Evolutionary conservation across 31 red algal genomes (phyloP).

Genomic region (Asparagopsis taxiformis): DNA sequence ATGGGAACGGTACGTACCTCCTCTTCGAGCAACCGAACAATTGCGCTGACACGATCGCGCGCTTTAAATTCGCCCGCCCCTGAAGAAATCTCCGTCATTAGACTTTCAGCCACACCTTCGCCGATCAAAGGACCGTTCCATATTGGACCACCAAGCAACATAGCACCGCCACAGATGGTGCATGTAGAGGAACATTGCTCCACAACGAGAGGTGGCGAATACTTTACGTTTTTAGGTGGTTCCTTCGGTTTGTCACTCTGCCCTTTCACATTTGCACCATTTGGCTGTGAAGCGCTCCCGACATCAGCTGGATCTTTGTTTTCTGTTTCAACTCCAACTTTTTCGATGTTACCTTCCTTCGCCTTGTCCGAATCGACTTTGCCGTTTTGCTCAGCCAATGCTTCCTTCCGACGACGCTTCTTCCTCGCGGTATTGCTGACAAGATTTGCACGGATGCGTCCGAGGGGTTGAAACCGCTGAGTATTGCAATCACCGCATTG

Average conservation of each 20-base stretch:
- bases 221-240: constrained; percentile 17
- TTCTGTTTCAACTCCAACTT: neutral
- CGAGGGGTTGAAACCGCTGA: constrained; percentile 71
- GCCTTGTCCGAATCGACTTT: too few species aligned
- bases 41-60: constrained; percentile 64
- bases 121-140: constrained; percentile 67
- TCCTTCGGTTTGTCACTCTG: too few species aligned
- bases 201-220: constrained; percentile 7
- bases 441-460: constrained; percentile 8
- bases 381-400: too few species aligned
- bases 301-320: neutral
- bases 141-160: constrained; percentile 72
- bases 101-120: constrained; percentile 42
- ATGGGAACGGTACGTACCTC: constrained; percentile 64
- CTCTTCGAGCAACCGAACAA: constrained; percentile 70
- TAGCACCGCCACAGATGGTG: constrained; percentile 43
- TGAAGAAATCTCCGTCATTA: constrained; percentile 26
- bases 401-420: too few species aligned
- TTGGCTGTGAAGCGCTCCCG: too few species aligned
- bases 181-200: constrained; percentile 28
- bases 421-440: constrained; percentile 20
- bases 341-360: neutral
- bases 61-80: constrained; percentile 60
- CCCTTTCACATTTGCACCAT: too few species aligned
- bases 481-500: constrained; percentile 73